Percentiles rank a stretch among this genome's conserved stretches.
Evolutionary conservation across 306 rosid genomes (phyloP).

Genomic region (Senna tora): DNA sequence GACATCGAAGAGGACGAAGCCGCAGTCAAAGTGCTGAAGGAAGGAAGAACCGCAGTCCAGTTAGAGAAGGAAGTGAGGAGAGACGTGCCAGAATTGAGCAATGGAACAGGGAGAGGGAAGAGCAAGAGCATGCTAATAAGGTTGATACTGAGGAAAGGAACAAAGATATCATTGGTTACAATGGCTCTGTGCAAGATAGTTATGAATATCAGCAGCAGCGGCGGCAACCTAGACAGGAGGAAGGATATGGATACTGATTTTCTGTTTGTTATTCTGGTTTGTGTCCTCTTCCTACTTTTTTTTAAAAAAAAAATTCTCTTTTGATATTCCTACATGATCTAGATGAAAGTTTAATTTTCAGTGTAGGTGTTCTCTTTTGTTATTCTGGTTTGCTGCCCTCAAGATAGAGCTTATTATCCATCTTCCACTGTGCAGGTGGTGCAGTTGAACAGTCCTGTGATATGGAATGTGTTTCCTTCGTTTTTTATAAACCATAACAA

Average conservation of each 20-base stretch:
- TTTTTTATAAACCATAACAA: background rate
- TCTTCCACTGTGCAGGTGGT: conserved; percentile 93
- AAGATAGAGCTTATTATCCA: conserved; percentile 68
- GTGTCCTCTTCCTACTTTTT: conserved; percentile 39
- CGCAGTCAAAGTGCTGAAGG: conserved; percentile 60
- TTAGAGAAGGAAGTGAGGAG: conserved; percentile 83
- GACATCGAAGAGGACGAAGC: conserved; percentile 53
- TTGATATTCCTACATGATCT: conserved; percentile 17
- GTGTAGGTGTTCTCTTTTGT: too few species aligned
- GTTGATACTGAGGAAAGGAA: conserved; percentile 34
- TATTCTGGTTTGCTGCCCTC: too few species aligned
- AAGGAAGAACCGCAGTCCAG: conserved; percentile 62
- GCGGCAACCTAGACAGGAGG: conserved; percentile 37
- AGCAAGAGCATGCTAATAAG: conserved; percentile 43
- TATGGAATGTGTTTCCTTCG: conserved; percentile 55
- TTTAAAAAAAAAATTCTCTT: too few species aligned
- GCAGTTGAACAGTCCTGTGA: conserved; percentile 80
- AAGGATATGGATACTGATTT: conserved; percentile 51
- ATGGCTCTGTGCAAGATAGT: conserved; percentile 37
- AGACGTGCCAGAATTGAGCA: conserved; percentile 86
- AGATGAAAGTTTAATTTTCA: conserved; percentile 33
- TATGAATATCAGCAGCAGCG: conserved; percentile 43
- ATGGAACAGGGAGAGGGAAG: conserved; percentile 84
- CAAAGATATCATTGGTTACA: background rate
- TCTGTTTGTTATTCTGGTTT: conserved; percentile 46